Conservation (phyloP, 192 early-diverging fungal species). For the Linnemannia exigua region DNA sequence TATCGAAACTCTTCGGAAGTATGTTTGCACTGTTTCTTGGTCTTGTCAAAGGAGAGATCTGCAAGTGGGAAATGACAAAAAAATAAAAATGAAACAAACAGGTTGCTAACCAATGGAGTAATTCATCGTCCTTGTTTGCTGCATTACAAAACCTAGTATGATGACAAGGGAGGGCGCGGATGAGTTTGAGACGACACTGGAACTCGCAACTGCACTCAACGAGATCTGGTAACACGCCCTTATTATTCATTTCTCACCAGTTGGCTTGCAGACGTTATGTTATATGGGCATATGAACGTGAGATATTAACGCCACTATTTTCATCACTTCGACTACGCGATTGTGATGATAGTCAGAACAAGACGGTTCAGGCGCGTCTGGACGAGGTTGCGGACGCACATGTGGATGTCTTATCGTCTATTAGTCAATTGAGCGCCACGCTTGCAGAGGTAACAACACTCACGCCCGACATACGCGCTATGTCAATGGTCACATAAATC, state of each 20-base stretch:
- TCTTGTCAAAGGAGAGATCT: background rate
- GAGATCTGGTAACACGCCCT: conserved; percentile 54
- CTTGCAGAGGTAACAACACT: conserved; percentile 14
- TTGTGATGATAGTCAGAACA: conserved; percentile 29
- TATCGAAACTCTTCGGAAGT: conserved; percentile 32
- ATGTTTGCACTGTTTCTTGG: background rate
- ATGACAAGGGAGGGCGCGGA: conserved; percentile 33
- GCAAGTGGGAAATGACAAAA: background rate
- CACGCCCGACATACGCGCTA: background rate
- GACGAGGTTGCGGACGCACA: conserved; percentile 22
- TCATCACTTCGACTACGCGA: background rate
- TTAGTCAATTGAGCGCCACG: background rate
- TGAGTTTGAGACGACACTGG: conserved; percentile 43
- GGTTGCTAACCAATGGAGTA: background rate
- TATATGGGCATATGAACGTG: no score
- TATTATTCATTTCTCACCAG: no score
- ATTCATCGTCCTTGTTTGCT: background rate
- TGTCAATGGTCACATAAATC: no score
- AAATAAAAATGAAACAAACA: no score
- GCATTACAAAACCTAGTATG: conserved; percentile 27
- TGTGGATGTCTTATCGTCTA: conserved; percentile 33
- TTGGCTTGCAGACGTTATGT: no score
- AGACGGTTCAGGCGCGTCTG: conserved; percentile 8
- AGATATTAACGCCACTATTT: conserved; percentile 1
- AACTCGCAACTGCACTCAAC: conserved; percentile 32